Evolutionary conservation across 2,329 filamentous ascomycete genomes (phyloP), one percentile per base, ranked within the genome.

Genomic region (Aspergillus unguis): DNA sequence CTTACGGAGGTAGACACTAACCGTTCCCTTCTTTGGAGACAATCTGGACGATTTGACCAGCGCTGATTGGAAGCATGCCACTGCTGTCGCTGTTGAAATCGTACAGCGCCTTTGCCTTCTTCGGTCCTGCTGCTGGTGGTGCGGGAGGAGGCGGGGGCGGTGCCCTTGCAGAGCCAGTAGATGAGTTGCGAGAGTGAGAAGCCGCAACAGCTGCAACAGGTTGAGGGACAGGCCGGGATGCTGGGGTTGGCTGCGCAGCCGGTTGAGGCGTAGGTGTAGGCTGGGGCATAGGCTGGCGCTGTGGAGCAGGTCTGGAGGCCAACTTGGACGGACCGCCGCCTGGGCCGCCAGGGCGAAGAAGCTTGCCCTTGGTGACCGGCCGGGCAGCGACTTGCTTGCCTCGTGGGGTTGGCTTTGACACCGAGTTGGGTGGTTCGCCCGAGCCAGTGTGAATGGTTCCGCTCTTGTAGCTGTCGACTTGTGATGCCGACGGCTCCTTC

Each of bases 21-120:
- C 92, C 94, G 69, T 97, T 97, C 70, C 82, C 86, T 73, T 96
- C 92, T 73, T 96, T 96, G 66, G 94, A 87, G n/a, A 95, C 82
- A 66, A 99, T 85, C 69, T 95, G 85, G 48, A 99, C 82, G 44
- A 96, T 73, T 58, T 97, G 88, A 46, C 88, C 91, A 45, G 88
- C 85, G 53, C 71, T 81, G 58, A 99, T 83, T 11, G 87, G 86
- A 47, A 99, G 79, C 72, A 97, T 92, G 60, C 95, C 96, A 53
- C 86, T 83, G 58, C 83, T 89, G 61, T 92, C 87, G 11, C 91
- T 91, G 50, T 79, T 81, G 70, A 97, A 99, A 64, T 96, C 92
- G 71, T 97, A 99, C 43, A 97, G 72, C 4, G 91, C 94, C 76
- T 91, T 94, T 65, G 88, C 95, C 70, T 92, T 92, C 63, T 78